Conservation (phyloP, 805 yeast genomes). For the Spencermartinsiella europaea region DNA sequence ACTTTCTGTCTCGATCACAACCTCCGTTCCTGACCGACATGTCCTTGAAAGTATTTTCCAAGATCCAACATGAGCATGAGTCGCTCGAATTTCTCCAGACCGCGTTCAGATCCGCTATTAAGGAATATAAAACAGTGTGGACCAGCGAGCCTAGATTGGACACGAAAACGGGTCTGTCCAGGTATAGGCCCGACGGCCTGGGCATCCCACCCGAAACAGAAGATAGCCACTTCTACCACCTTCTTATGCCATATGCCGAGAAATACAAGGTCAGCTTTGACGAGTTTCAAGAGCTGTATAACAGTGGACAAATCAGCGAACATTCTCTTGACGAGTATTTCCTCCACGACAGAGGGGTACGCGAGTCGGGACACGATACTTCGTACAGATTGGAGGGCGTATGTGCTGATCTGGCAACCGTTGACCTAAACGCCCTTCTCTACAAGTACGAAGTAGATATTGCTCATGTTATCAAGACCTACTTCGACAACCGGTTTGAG, state of each 20-base stretch:
- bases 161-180: constrained; percentile 67
- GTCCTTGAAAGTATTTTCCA: constrained; percentile 64
- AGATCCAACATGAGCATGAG: constrained; percentile 35
- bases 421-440: constrained; percentile 78
- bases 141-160: constrained; percentile 68
- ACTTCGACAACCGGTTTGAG: constrained; percentile 47
- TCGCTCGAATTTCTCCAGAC: constrained; percentile 59
- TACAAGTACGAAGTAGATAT: constrained; percentile 90
- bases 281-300: constrained; percentile 66
- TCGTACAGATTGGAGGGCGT: constrained; percentile 83
- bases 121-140: constrained; percentile 85
- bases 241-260: constrained; percentile 61
- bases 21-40: constrained; percentile 96
- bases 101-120: constrained; percentile 72
- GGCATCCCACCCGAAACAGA: constrained; percentile 99
- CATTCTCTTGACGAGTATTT: constrained; percentile 86
- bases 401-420: constrained; percentile 85
- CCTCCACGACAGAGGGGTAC: constrained; percentile 86
- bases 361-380: constrained; percentile 97
- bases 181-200: constrained; percentile 82
- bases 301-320: constrained; percentile 57
- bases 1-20: constrained; percentile 86
- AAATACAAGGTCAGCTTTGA: constrained; percentile 55
- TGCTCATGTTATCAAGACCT: constrained; percentile 51
- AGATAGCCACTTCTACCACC: constrained; percentile 72